A percentile compares a stretch with the other conserved stretches of the same genome.
Evolutionary conservation across 2,329 filamentous ascomycete genomes (phyloP).

Genomic region (Westerdykella ornata): DNA sequence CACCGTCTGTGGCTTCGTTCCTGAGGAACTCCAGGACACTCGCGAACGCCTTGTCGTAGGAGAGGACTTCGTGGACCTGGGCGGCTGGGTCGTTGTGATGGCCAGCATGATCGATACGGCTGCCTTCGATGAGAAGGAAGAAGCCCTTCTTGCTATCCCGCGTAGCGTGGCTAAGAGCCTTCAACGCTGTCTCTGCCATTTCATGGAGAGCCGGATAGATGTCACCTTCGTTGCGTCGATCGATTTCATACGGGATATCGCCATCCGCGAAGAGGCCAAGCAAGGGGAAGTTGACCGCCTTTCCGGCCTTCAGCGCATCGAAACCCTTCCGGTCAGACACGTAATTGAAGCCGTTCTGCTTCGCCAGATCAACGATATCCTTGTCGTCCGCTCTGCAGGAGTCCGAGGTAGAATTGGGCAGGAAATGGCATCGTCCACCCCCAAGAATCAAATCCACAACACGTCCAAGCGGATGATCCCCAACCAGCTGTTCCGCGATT

Average conservation of each 20-base stretch:
- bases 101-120: conserved; percentile 90
- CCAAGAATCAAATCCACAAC: conserved; percentile 90
- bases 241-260: conserved; percentile 90
- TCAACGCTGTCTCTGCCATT: conserved; percentile 79
- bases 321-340: conserved; percentile 66
- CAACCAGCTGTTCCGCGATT: conserved; percentile 88
- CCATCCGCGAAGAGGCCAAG: conserved; percentile 75
- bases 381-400: conserved; percentile 74
- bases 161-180: conserved; percentile 73
- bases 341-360: conserved; percentile 75
- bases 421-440: conserved; percentile 86
- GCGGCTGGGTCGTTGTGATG: conserved; percentile 52
- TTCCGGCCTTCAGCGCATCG: conserved; percentile 62
- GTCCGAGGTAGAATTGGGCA: conserved; percentile 72
- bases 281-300: conserved; percentile 66
- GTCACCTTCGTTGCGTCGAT: conserved; percentile 71
- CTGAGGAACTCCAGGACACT: conserved; percentile 80
- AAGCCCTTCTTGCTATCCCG: conserved; percentile 82
- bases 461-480: conserved; percentile 76
- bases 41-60: conserved; percentile 82
- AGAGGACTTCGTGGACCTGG: conserved; percentile 76
- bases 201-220: conserved; percentile 84
- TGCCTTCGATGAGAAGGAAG: conserved; percentile 98
- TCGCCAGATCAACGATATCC: conserved; percentile 68
- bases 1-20: conserved; percentile 62